A percentile compares a stretch with the other conserved stretches of the same genome.
Evolutionary conservation across 805 yeast species (phyloP).

Genomic region (Starmerella bacillaris): DNA sequence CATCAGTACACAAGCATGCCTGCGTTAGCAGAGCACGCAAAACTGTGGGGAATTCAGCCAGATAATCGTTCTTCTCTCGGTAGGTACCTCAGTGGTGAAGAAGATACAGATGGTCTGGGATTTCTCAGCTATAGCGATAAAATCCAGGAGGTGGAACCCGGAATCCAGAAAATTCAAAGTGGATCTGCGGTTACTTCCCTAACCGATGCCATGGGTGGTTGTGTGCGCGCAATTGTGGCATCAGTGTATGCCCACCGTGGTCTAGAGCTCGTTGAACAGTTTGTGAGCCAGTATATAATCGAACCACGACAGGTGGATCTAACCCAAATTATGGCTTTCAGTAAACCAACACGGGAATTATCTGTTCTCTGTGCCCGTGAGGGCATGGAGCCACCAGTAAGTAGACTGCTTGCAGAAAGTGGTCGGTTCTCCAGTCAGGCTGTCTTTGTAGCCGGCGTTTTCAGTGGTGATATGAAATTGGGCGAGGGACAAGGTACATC

Average conservation of each 20-base stretch:
- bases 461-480: conserved; percentile 60
- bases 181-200: conserved; percentile 26
- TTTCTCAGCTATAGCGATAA: conserved; percentile 17
- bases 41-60: conserved; percentile 73
- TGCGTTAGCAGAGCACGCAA: conserved; percentile 49
- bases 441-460: conserved; percentile 78
- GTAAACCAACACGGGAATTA: conserved; percentile 72
- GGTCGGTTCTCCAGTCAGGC: conserved; percentile 78
- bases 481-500: conserved; percentile 94
- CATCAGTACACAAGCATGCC: conserved; percentile 55
- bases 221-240: conserved; percentile 68
- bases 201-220: conserved; percentile 34
- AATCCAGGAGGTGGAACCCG: conserved; percentile 20
- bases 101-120: conserved; percentile 50
- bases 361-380: conserved; percentile 61
- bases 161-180: conserved; percentile 19
- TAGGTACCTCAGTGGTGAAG: conserved; percentile 50
- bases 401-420: conserved; percentile 76
- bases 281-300: conserved; percentile 56
- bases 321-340: conserved; percentile 56
- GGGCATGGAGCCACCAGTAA: conserved; percentile 52
- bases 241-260: conserved; percentile 65
- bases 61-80: conserved; percentile 48
- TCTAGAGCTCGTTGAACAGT: conserved; percentile 41
- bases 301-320: conserved; percentile 62